A percentile compares a stretch with the other conserved stretches of the same genome.
Conservation (phyloP, 768 basidiomycete species). For the Boletus speciosus region DNA sequence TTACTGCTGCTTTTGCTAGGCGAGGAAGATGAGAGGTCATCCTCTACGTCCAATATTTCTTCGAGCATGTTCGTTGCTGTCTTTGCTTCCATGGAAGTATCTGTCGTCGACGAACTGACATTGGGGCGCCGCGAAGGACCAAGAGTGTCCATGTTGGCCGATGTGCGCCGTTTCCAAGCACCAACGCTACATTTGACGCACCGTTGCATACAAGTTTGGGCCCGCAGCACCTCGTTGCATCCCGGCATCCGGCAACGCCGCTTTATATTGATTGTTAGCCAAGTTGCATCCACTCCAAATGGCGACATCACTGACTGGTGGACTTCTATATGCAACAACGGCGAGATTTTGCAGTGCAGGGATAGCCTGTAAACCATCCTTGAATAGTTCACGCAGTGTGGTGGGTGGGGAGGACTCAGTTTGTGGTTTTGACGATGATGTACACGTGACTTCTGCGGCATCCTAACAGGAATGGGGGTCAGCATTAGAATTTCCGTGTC, state of each 20-base stretch:
- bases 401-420: background rate
- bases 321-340: background rate
- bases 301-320: slow-evolving; percentile 5
- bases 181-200: slow-evolving; percentile 18
- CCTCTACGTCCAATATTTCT: slow-evolving; percentile 1
- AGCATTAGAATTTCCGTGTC: background rate
- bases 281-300: background rate
- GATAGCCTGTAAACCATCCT: background rate
- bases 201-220: slow-evolving; percentile 6
- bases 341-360: background rate
- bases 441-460: background rate
- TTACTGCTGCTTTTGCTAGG: background rate
- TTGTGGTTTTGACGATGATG: background rate
- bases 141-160: background rate
- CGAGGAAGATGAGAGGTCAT: background rate
- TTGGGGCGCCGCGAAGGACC: background rate
- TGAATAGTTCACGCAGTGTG: slow-evolving; percentile 1
- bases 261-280: slow-evolving; percentile 5
- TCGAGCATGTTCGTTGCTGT: background rate
- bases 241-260: slow-evolving; percentile 12
- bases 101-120: background rate
- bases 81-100: background rate
- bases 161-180: slow-evolving; percentile 18
- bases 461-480: slow-evolving; percentile 9
- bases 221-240: slow-evolving; percentile 14